phyloP scores from a whole-genome alignment of 257 asterid species.

The Solanum bulbocastanum region DNA sequence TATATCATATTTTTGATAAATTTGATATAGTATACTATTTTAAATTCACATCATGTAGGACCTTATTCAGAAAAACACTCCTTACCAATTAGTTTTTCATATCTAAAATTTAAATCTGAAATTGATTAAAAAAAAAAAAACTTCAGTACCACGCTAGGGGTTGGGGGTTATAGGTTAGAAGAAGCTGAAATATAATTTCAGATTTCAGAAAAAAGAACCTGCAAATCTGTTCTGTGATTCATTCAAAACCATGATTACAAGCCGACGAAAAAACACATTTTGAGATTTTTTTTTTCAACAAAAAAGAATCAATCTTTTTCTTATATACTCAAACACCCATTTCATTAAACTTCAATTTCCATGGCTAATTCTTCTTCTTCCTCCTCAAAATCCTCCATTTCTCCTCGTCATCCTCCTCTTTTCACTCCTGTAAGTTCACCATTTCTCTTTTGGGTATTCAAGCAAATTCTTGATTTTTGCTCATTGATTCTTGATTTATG shows the following conservation, averaged over 20 bases:
- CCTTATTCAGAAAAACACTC: neutral
- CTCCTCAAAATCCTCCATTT: conserved; percentile 36
- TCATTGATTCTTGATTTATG: neutral
- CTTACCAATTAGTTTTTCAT: too few relatives aligned
- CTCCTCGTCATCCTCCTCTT: conserved; percentile 66
- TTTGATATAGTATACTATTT: too few relatives aligned
- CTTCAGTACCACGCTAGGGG: neutral
- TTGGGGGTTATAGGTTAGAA: neutral
- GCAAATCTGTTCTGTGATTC: conserved; percentile 15
- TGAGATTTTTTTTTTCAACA: neutral
- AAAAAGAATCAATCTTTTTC: neutral
- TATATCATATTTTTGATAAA: fast-evolving
- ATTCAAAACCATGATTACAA: conserved; percentile 15
- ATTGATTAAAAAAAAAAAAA: fast-evolving
- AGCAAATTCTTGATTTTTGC: neutral
- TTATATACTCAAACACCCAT: neutral
- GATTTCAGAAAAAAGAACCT: neutral
- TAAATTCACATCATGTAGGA: too few relatives aligned
- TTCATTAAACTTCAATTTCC: conserved; percentile 10
- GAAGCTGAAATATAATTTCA: neutral
- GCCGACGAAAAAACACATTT: conserved; percentile 14
- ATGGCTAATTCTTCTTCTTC: conserved; percentile 52
- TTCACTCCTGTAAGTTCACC: conserved; percentile 60
- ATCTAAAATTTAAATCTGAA: fast-evolving
- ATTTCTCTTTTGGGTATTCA: neutral